Evolutionary conservation across 2,329 filamentous ascomycete species (phyloP).

Genomic region (Colletotrichum gigasporum): DNA sequence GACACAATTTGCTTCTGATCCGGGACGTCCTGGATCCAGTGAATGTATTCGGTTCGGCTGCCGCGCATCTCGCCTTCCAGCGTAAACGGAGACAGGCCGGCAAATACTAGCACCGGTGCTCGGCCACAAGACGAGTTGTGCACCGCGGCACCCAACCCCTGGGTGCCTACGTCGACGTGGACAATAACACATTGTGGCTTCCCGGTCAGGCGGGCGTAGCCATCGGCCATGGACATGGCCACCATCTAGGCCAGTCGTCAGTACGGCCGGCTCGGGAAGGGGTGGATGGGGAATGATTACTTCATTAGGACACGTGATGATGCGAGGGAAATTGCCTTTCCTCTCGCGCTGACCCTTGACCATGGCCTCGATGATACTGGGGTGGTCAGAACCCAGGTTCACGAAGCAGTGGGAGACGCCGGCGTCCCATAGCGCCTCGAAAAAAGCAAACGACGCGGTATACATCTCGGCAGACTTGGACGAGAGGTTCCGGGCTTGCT

Average conservation of each 20-base stretch:
- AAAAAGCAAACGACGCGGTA: constrained; percentile 83
- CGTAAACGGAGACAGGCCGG: constrained; percentile 76
- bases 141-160: constrained; percentile 75
- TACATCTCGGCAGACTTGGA: constrained; percentile 56
- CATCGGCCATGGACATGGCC: constrained; percentile 79
- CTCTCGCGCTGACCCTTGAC: constrained; percentile 75
- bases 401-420: constrained; percentile 69
- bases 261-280: background rate
- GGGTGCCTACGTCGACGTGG: constrained; percentile 79
- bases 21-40: constrained; percentile 81
- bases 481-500: constrained; percentile 19
- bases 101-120: constrained; percentile 77
- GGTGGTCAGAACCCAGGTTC: constrained; percentile 71
- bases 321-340: constrained; percentile 68
- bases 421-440: constrained; percentile 81
- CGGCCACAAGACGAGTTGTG: constrained; percentile 78
- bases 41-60: constrained; percentile 77
- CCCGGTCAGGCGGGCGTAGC: constrained; percentile 73
- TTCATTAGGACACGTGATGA: constrained; percentile 80
- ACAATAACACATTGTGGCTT: constrained; percentile 77
- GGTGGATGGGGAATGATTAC: constrained; percentile 45
- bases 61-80: constrained; percentile 77
- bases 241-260: constrained; percentile 66
- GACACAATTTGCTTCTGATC: constrained; percentile 79
- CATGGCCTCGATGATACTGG: constrained; percentile 78